These are phyloP conservation scores for Sonneratia alba DNA, from an alignment of 345 rosid species.

Conservation along the genomic window DNA sequence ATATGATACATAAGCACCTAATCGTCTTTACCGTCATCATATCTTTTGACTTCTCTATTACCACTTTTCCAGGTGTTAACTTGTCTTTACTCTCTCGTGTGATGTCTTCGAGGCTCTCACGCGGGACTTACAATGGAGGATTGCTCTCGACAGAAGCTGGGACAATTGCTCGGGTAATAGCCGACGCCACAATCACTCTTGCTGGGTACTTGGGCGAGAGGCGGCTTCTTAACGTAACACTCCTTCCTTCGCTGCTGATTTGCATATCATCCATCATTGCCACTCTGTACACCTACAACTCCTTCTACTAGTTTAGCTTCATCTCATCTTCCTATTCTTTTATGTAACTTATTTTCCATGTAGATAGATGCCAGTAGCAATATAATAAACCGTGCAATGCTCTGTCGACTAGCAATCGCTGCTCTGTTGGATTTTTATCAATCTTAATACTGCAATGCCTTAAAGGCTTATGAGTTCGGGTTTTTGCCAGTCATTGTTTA, in stretches of 20 bases:
- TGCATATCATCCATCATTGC: conserved; percentile 69
- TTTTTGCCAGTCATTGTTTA: too few relatives aligned
- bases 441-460: neutral
- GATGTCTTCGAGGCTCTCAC: conserved; percentile 93
- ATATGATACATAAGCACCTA: neutral
- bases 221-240: conserved; percentile 65
- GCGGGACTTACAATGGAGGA: conserved; percentile 96
- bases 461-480: too few relatives aligned
- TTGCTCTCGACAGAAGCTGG: conserved; percentile 94
- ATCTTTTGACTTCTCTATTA: neutral
- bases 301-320: conserved; percentile 42
- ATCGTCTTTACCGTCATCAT: neutral
- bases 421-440: neutral
- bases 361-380: neutral
- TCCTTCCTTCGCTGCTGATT: conserved; percentile 72
- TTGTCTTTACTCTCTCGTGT: conserved; percentile 80
- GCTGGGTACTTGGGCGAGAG: conserved; percentile 79
- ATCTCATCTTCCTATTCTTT: neutral
- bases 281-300: conserved; percentile 85
- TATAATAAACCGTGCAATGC: neutral
- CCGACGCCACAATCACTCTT: conserved; percentile 83
- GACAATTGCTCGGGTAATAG: conserved; percentile 84
- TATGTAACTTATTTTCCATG: neutral
- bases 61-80: conserved; percentile 60
- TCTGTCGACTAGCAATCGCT: neutral